Percentiles rank a stretch among this genome's conserved stretches.
Conservation (phyloP, 805 yeast genomes). For the Saccharomyces kudriavzevii region DNA sequence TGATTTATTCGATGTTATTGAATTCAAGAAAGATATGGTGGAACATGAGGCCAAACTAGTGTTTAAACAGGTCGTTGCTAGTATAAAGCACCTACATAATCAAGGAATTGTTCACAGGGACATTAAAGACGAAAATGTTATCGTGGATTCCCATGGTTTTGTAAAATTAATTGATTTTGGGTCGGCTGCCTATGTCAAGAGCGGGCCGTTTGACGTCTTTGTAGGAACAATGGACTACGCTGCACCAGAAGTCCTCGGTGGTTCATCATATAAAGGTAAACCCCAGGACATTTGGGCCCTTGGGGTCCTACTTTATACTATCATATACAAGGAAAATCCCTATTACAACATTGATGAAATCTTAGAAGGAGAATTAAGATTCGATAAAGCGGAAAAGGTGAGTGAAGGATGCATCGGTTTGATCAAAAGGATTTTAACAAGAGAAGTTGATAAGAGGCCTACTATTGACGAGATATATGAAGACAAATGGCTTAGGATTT, state of each 20-base stretch:
- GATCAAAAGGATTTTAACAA: conserved; percentile 54
- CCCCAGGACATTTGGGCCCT: conserved; percentile 97
- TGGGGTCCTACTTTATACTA: conserved; percentile 84
- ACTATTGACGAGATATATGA: conserved; percentile 58
- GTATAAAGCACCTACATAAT: conserved; percentile 70
- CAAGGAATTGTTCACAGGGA: conserved; percentile 89
- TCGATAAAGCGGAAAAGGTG: conserved; percentile 31
- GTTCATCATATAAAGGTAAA: conserved; percentile 79
- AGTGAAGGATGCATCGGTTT: conserved; percentile 52
- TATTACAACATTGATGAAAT: conserved; percentile 91
- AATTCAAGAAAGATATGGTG: conserved; percentile 66
- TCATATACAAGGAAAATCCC: conserved; percentile 87
- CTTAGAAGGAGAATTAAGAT: conserved; percentile 71
- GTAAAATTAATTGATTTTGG: conserved; percentile 90
- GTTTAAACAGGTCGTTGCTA: conserved; percentile 69
- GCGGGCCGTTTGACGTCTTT: conserved; percentile 93
- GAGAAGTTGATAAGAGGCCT: conserved; percentile 63
- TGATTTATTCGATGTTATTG: conserved; percentile 87
- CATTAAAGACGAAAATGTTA: conserved; percentile 87
- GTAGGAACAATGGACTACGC: conserved; percentile 97
- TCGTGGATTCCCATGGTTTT: conserved; percentile 70
- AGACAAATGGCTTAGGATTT: conserved; percentile 53
- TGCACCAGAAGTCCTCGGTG: conserved; percentile 88
- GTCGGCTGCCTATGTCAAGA: conserved; percentile 79
- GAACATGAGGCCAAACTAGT: conserved; percentile 70